A percentile compares a stretch with the other conserved stretches of the same genome.
Conservation (phyloP, 352 stramenopile species). For the Phytophthora fragariae region DNA sequence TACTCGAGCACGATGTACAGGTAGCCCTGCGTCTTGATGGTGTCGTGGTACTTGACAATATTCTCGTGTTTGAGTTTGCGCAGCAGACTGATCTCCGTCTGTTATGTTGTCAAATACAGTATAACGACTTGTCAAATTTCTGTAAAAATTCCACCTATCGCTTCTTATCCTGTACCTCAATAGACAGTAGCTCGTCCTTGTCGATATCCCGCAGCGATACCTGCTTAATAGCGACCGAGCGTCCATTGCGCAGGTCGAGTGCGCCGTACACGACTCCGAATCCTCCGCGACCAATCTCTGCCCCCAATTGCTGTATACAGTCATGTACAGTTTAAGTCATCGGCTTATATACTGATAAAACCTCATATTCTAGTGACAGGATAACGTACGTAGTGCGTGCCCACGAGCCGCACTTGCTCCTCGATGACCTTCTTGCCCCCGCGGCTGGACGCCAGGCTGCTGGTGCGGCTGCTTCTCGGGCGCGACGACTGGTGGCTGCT, state of each 20-base stretch:
- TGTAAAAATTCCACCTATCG: not conserved
- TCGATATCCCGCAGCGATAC: constrained; percentile 86
- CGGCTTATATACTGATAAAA: not conserved
- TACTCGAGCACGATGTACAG: constrained; percentile 93
- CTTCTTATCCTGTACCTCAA: constrained; percentile 56
- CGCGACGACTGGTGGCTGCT: constrained; percentile 21
- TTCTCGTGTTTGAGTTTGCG: constrained; percentile 95
- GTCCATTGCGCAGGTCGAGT: constrained; percentile 82
- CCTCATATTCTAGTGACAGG: not conserved
- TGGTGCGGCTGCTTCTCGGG: constrained; percentile 15
- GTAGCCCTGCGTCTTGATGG: constrained; percentile 86
- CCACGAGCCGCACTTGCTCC: constrained; percentile 74
- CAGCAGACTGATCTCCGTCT: constrained; percentile 93
- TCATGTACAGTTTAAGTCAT: constrained; percentile 14
- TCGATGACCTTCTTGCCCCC: constrained; percentile 40
- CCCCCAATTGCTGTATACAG: constrained; percentile 82
- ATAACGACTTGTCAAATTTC: not conserved
- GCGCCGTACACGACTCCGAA: constrained; percentile 93
- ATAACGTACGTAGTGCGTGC: constrained; percentile 72
- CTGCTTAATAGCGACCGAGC: constrained; percentile 90
- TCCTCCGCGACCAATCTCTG: constrained; percentile 92
- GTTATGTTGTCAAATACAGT: not conserved
- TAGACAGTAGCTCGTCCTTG: constrained; percentile 84
- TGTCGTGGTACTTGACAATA: constrained; percentile 97
- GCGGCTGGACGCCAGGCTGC: constrained; percentile 34